Conservation (phyloP, 176 grass and related monocot genomes). For the Zoysia japonica region DNA sequence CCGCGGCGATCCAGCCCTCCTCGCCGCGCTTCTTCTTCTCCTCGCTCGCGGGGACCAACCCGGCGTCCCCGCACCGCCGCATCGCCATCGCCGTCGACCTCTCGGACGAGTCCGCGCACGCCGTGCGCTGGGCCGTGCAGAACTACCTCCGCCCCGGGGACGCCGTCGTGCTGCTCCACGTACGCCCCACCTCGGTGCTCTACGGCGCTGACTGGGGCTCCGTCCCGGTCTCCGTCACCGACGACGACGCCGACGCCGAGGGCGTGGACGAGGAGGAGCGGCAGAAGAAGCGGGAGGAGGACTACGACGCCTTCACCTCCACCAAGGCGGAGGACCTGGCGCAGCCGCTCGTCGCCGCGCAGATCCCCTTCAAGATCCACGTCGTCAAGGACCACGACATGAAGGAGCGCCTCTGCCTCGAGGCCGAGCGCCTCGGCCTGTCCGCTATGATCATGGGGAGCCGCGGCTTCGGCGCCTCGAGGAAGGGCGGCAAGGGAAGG, state of each 20-base stretch:
- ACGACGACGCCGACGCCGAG: slow-evolving; percentile 1
- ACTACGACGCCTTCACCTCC: slow-evolving; percentile 79
- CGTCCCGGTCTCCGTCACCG: slow-evolving; percentile 54
- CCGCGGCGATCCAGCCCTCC: slow-evolving; percentile 55
- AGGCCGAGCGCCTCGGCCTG: slow-evolving; percentile 75
- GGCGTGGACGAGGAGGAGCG: slow-evolving; percentile 47
- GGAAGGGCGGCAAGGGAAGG: slow-evolving; percentile 72
- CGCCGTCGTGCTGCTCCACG: slow-evolving; percentile 84
- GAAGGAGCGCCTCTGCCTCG: slow-evolving; percentile 93
- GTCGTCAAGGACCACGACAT: slow-evolving; percentile 97
- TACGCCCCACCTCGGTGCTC: slow-evolving; percentile 71
- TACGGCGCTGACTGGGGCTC: slow-evolving; percentile 97
- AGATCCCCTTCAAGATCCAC: slow-evolving; percentile 91
- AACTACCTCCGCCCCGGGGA: slow-evolving; percentile 95
- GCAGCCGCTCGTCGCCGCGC: slow-evolving; percentile 71
- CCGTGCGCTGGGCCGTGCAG: slow-evolving; percentile 80
- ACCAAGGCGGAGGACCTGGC: slow-evolving; percentile 78
- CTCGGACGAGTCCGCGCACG: slow-evolving; percentile 88
- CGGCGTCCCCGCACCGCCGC: slow-evolving; percentile 57
- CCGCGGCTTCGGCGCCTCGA: slow-evolving; percentile 71
- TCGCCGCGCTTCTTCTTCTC: slow-evolving; percentile 67
- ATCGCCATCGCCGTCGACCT: slow-evolving; percentile 94
- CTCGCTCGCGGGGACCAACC: slow-evolving; percentile 38
- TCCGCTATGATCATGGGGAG: slow-evolving; percentile 93
- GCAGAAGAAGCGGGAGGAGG: slow-evolving; percentile 74